Evolutionary conservation across 78 protist species (phyloP).

Genomic region (Creolimax fragrantissima): DNA sequence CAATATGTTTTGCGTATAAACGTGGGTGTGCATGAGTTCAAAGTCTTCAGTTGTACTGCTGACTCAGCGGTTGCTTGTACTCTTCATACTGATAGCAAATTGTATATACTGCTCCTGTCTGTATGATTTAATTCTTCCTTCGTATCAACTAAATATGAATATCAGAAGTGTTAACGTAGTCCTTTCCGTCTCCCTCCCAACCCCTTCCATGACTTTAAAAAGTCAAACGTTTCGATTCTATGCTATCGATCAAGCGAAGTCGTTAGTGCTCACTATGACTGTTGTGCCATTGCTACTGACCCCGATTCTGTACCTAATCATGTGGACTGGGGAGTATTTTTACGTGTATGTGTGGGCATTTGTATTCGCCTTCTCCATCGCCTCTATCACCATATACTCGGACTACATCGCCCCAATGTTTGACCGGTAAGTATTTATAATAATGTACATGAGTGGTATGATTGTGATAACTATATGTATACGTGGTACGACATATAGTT

Average conservation of each 20-base stretch:
- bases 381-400: constrained; percentile 48
- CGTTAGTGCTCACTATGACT: not conserved
- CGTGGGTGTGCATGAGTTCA: too few relatives aligned
- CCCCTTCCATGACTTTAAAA: not conserved
- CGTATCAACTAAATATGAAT: too few relatives aligned
- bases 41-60: too few relatives aligned
- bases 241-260: constrained; percentile 14
- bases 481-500: not conserved
- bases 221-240: constrained; percentile 33
- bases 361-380: constrained; percentile 15
- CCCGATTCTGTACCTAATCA: not conserved
- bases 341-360: constrained; percentile 36
- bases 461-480: not conserved
- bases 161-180: too few relatives aligned
- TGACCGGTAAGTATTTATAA: constrained; percentile 40
- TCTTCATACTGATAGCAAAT: too few relatives aligned
- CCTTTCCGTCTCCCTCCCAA: too few relatives aligned
- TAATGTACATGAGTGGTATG: not conserved
- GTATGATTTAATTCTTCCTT: too few relatives aligned
- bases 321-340: constrained; percentile 22
- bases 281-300: not conserved
- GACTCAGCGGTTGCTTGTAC: too few relatives aligned
- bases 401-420: constrained; percentile 71
- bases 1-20: too few relatives aligned
- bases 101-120: too few relatives aligned